A percentile compares a stretch with the other conserved stretches of the same genome.
Evolutionary conservation across 495 filamentous ascomycete species (phyloP).

Genomic region (Aspergillus egyptiacus): DNA sequence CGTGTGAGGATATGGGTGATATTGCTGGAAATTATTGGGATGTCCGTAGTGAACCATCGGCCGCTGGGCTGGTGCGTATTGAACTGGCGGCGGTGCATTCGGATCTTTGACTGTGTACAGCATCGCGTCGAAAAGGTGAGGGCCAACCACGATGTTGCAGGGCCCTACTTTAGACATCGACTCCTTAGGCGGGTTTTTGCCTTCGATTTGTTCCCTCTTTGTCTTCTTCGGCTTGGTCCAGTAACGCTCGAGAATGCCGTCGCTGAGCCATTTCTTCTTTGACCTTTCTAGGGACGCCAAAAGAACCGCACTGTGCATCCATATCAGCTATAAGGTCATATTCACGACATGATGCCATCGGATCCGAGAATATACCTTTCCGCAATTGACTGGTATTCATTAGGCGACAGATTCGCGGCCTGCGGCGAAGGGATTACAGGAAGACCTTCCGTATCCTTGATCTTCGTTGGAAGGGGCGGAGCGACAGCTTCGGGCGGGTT

Average conservation of each 20-base stretch:
- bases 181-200: conserved; percentile 78
- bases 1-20: conserved; percentile 40
- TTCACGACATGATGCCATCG: background rate
- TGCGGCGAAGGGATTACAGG: conserved; percentile 71
- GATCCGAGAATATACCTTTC: conserved; percentile 57
- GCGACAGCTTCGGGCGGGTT: conserved; percentile 35
- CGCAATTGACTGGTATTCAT: conserved; percentile 73
- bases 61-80: conserved; percentile 46
- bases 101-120: conserved; percentile 80
- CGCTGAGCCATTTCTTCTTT: conserved; percentile 79
- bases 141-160: conserved; percentile 78
- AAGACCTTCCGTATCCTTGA: conserved; percentile 61
- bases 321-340: conserved; percentile 6
- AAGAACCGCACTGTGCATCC: conserved; percentile 69
- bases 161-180: conserved; percentile 79
- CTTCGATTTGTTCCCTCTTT: conserved; percentile 61
- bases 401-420: conserved; percentile 51
- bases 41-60: conserved; percentile 68
- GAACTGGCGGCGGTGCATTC: conserved; percentile 43
- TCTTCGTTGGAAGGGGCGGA: conserved; percentile 56
- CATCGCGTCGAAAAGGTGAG: conserved; percentile 82
- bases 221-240: conserved; percentile 87
- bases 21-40: conserved; percentile 47
- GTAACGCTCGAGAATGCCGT: conserved; percentile 86
- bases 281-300: conserved; percentile 77